Evolutionary conservation across 768 basidiomycete species (phyloP), one percentile per base, ranked within the genome.

Genomic region (Auricularia sp.): DNA sequence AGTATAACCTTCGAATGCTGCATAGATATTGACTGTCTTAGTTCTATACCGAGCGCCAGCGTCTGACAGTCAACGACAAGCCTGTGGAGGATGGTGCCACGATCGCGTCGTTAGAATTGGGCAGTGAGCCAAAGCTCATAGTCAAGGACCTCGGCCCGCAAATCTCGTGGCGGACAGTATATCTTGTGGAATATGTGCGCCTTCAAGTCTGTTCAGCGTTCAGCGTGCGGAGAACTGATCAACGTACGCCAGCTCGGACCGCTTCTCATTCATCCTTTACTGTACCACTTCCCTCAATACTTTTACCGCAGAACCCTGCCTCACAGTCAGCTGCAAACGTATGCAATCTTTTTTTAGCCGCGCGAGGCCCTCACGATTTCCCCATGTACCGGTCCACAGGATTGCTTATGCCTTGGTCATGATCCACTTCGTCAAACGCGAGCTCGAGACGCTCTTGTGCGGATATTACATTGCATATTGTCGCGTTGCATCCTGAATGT

Each of bases 81-180:
- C 71, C 83, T 3, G 79, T 91, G 16, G 76, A 82, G 1, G 88
- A 94, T 64, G 84, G 85, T 16, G 76, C 79, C 47, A 82, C 81
- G 36, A 73, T 98, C 56, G 74, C 72, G 14, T 79, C 82, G 34
- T 80, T 84, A n/a, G 84, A 83, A 0, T 72, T 91, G 3, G 71
- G 70, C 10, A 80, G 86, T 21, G 87, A 83, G 10, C 81, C 80
- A n/a, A 85, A 87, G 65, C 70, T 98, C 43, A 74, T 81, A 43
- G 80, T 94, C 65, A 97, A 97, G 74, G 97, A 98, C 74, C 77
- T 98, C 36, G 97, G 97, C 0, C 83, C 88, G 6, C 97, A 99
- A 74, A 78, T 96, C 56, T 82, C 84, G 70, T 98, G 95, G 91
- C 82, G 80, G 70, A 90, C 88, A 0, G 92, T 98, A 18, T 98